These are phyloP conservation scores for Barnettozyma populi DNA, from an alignment of 805 yeast species.

Conservation along the genomic window DNA sequence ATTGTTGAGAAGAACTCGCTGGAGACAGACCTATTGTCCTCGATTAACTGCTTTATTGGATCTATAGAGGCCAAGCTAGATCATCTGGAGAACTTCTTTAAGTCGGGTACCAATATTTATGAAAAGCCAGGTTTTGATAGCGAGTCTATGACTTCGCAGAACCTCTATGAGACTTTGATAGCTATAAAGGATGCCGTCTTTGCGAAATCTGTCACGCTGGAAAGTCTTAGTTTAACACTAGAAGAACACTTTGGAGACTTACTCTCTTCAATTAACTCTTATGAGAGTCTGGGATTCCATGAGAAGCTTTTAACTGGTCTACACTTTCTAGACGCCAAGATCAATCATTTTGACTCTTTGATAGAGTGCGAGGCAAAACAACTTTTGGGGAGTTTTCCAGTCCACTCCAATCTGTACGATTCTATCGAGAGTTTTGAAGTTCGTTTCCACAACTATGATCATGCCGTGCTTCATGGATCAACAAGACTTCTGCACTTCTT, in stretches of 20 bases:
- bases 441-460: constrained; percentile 41
- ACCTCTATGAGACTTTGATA: constrained; percentile 24
- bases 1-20: constrained; percentile 22
- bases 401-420: constrained; percentile 11
- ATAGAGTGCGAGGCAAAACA: constrained; percentile 24
- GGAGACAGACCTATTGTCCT: constrained; percentile 18
- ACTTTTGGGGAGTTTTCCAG: constrained; percentile 18
- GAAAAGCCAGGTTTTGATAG: constrained; percentile 5
- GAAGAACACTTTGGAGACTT: constrained; percentile 26
- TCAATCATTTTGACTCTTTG: constrained; percentile 33
- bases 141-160: constrained; percentile 20
- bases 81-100: constrained; percentile 20
- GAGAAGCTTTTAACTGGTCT: constrained; percentile 31
- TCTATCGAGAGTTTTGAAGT: constrained; percentile 25
- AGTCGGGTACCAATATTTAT: neutral
- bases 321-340: constrained; percentile 35
- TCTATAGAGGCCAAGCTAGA: constrained; percentile 24
- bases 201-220: constrained; percentile 17
- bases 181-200: constrained; percentile 24
- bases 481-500: constrained; percentile 62
- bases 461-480: constrained; percentile 39
- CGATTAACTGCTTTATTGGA: constrained; percentile 21
- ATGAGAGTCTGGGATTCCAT: constrained; percentile 22
- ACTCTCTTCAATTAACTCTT: constrained; percentile 20
- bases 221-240: constrained; percentile 18